Conservation (phyloP, 2,329 filamentous ascomycete genomes). For the Colletotrichum sp. region DNA sequence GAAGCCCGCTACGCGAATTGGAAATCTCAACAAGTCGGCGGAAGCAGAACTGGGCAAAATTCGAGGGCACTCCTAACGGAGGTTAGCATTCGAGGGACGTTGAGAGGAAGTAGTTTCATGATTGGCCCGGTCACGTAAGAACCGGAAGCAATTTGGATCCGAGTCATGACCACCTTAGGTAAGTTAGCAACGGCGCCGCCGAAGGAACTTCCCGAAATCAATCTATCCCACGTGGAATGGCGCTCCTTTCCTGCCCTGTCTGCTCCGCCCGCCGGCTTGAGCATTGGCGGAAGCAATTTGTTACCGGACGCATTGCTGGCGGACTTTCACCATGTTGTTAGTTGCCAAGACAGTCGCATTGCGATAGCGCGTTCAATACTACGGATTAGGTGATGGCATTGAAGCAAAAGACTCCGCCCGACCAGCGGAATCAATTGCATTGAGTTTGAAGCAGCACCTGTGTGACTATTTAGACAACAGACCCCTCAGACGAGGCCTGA, state of each 20-base stretch:
- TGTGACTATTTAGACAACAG: neutral
- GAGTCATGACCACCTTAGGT: neutral
- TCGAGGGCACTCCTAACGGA: neutral
- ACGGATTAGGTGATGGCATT: neutral
- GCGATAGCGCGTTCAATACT: neutral
- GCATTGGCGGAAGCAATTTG: neutral
- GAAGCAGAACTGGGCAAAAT: neutral
- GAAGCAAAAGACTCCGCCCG: neutral
- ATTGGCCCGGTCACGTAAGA: conserved; percentile 16
- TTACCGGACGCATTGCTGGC: neutral
- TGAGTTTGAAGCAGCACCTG: neutral
- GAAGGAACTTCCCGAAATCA: conserved; percentile 6
- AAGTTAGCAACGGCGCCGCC: neutral
- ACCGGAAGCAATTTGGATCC: conserved; percentile 12
- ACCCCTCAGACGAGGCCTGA: neutral
- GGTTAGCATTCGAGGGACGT: neutral
- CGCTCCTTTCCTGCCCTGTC: neutral
- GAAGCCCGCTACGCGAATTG: neutral
- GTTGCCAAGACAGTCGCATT: neutral
- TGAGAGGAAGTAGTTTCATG: conserved; percentile 7
- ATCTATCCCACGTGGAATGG: neutral
- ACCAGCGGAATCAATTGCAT: neutral
- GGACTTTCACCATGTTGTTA: neutral
- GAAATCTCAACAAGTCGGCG: neutral
- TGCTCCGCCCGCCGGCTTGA: neutral